A percentile compares a stretch with the other conserved stretches of the same genome.
Conservation (phyloP, 2,329 filamentous ascomycete genomes). For the Microdochium nivale region DNA sequence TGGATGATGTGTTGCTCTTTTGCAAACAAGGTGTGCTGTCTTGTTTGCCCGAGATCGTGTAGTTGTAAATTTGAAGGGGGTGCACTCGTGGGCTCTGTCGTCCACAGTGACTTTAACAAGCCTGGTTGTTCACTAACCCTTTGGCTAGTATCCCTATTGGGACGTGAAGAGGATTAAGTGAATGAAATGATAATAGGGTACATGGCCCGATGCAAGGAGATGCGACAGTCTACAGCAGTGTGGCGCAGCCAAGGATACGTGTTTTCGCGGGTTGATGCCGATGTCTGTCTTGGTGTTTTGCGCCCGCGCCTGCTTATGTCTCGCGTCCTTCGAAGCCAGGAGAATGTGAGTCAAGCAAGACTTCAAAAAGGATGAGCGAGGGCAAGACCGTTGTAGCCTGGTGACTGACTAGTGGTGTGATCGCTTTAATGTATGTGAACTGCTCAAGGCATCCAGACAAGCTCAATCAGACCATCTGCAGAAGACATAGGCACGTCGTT, state of each 20-base stretch:
- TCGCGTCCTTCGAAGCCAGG: no score
- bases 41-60: not conserved
- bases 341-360: no score
- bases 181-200: not conserved
- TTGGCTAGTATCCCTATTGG: not conserved
- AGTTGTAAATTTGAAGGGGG: not conserved
- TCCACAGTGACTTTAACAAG: no score
- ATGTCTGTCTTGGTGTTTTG: not conserved
- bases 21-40: not conserved
- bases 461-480: constrained; percentile 45
- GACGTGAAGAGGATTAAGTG: not conserved
- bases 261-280: no score
- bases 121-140: no score
- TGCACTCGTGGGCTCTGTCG: not conserved
- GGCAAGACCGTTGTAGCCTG: not conserved
- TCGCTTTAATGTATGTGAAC: not conserved
- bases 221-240: no score
- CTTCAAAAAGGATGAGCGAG: no score
- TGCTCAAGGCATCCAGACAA: constrained; percentile 42
- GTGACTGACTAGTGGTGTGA: not conserved
- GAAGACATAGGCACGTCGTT: constrained; percentile 40
- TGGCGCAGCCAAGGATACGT: no score
- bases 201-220: not conserved
- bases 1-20: not conserved
- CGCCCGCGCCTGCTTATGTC: not conserved